Percentiles rank a stretch among this genome's conserved stretches.
These are phyloP conservation scores for Ballota nigra DNA, from an alignment of 257 asterid genomes.

Conservation along the genomic window DNA sequence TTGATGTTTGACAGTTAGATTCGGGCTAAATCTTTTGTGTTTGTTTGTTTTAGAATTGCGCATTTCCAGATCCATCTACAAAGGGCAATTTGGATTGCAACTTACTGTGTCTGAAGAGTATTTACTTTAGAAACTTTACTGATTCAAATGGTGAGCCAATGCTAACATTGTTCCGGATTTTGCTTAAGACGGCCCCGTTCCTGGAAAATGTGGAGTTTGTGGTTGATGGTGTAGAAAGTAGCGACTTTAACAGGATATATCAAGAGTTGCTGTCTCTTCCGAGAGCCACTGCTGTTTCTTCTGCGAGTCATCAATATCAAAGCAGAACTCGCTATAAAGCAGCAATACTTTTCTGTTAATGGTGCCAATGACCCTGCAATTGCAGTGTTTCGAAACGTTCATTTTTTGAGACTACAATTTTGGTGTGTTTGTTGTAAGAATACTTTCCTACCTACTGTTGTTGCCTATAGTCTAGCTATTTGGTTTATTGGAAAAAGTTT, in stretches of 20 bases:
- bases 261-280: neutral
- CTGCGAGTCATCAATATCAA: neutral
- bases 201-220: neutral
- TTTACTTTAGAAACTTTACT: neutral
- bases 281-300: neutral
- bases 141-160: neutral
- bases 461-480: too few species aligned
- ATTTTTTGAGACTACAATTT: neutral
- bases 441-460: neutral
- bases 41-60: neutral
- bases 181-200: neutral
- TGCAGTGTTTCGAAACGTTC: neutral
- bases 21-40: neutral
- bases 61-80: too few species aligned
- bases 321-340: neutral
- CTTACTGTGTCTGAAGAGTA: constrained; percentile 14
- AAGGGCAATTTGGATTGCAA: neutral
- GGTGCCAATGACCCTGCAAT: neutral
- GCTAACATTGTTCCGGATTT: neutral
- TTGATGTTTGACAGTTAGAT: neutral
- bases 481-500: too few species aligned
- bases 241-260: neutral
- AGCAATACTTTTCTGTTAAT: neutral
- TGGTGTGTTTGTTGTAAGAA: neutral
- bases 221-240: neutral